Conservation (phyloP, 1,284 basidiomycete genomes). For the Sanghuangporus baumii region DNA sequence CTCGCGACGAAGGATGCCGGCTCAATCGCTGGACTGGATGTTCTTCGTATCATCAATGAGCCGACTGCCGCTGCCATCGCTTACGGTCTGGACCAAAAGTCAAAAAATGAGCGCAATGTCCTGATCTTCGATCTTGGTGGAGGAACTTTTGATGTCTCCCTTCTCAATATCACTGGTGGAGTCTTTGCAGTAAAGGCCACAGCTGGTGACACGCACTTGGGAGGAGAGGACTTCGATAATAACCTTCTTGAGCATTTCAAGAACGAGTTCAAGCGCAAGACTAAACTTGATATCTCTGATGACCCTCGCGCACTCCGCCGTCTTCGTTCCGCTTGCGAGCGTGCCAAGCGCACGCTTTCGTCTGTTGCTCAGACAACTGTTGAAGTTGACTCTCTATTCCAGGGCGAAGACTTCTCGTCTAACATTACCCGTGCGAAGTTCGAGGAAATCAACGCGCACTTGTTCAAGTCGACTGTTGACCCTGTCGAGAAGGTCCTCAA, state of each 20-base stretch:
- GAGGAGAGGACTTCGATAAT: slow-evolving; percentile 99
- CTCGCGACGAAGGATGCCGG: slow-evolving; percentile 95
- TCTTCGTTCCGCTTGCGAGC: slow-evolving; percentile 95
- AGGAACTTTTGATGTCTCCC: slow-evolving; percentile 98
- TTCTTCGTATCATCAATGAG: slow-evolving; percentile 97
- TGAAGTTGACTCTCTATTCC: slow-evolving; percentile 97
- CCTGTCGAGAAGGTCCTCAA: slow-evolving; percentile 99
- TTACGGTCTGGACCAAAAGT: slow-evolving; percentile 87
- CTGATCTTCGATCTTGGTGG: slow-evolving; percentile 99
- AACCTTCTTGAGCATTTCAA: slow-evolving; percentile 96
- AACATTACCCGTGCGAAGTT: slow-evolving; percentile 98
- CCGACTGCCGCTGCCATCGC: slow-evolving; percentile 94
- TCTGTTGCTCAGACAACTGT: slow-evolving; percentile 97
- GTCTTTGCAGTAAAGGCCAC: slow-evolving; percentile 98
- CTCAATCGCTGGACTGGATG: slow-evolving; percentile 88
- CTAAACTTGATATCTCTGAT: slow-evolving; percentile 93
- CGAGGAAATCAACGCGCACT: slow-evolving; percentile 94
- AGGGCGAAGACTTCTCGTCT: slow-evolving; percentile 93
- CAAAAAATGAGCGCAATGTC: slow-evolving; percentile 93
- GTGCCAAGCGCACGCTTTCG: slow-evolving; percentile 98
- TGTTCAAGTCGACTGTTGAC: slow-evolving; percentile 97
- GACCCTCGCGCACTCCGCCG: slow-evolving; percentile 95
- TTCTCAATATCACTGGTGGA: slow-evolving; percentile 94
- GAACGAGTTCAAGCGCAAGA: slow-evolving; percentile 98
- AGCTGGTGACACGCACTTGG: slow-evolving; percentile 97